Percentiles rank a stretch among this genome's conserved stretches.
These are phyloP conservation scores for Sporothrix globosa DNA, from an alignment of 2,329 filamentous ascomycete genomes.

Conservation along the genomic window DNA sequence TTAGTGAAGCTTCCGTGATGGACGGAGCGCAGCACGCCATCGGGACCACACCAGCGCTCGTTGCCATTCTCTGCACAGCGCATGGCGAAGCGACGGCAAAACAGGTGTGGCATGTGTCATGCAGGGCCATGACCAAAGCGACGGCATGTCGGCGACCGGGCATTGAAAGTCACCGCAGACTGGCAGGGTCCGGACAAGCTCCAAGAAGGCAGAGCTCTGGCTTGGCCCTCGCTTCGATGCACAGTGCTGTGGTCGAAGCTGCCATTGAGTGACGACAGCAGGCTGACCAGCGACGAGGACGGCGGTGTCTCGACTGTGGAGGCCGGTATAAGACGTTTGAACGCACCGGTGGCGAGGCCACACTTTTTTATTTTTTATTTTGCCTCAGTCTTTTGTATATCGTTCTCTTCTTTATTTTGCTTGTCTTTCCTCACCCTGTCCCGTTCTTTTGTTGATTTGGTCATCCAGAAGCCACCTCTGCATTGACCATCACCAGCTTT, in stretches of 20 bases:
- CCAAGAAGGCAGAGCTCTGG: background rate
- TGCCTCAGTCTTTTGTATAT: background rate
- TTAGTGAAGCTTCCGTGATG: conserved; percentile 27
- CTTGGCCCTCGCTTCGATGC: background rate
- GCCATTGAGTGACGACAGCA: background rate
- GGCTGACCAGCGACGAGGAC: background rate
- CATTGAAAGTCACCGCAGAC: background rate
- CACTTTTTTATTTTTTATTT: background rate
- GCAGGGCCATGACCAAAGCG: background rate
- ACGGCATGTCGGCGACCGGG: conserved; percentile 11
- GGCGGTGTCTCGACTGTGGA: conserved; percentile 7
- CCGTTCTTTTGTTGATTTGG: background rate
- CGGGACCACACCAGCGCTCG: background rate
- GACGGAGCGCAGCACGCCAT: conserved; percentile 27
- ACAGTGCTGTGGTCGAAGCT: background rate
- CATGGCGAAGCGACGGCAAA: background rate
- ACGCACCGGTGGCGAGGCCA: background rate
- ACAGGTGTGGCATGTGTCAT: conserved; percentile 27
- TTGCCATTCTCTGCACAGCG: background rate
- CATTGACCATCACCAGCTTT: background rate
- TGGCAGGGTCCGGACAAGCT: background rate
- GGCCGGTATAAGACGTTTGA: conserved; percentile 7
- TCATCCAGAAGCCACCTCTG: background rate
- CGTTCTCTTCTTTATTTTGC: background rate
- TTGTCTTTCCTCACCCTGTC: background rate